These are phyloP conservation scores for Leishmania tarentolae DNA, from an alignment of 208 protist species.

Conservation along the genomic window DNA sequence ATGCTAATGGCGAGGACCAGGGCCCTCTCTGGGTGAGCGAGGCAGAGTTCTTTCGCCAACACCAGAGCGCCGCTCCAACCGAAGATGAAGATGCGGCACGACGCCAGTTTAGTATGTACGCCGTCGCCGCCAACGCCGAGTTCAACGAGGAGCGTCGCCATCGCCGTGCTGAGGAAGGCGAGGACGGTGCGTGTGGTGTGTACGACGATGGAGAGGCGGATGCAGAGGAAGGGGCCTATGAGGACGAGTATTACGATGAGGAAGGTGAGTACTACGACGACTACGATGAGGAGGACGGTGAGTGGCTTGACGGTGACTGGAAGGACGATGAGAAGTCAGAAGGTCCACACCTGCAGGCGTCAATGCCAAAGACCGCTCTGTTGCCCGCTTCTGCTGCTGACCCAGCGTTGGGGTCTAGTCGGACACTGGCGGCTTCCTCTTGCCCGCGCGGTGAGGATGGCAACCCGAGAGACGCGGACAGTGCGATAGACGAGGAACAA, in stretches of 20 bases:
- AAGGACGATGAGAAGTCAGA: slow-evolving; percentile 12
- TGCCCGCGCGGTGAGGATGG: background rate
- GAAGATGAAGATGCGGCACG: slow-evolving; percentile 22
- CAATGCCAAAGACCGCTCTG: background rate
- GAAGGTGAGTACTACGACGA: slow-evolving; percentile 22
- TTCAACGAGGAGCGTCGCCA: slow-evolving; percentile 19
- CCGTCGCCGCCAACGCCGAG: slow-evolving; percentile 25
- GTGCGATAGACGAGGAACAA: slow-evolving; percentile 23
- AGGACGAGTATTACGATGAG: slow-evolving; percentile 9
- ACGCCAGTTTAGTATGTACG: slow-evolving; percentile 31
- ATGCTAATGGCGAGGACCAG: slow-evolving; percentile 38
- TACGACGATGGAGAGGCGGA: slow-evolving; percentile 24
- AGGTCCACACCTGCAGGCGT: background rate
- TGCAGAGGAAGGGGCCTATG: slow-evolving; percentile 12
- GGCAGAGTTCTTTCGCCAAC: slow-evolving; percentile 53
- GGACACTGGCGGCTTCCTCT: background rate
- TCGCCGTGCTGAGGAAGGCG: slow-evolving; percentile 16
- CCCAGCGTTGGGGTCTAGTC: background rate
- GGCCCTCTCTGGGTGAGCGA: slow-evolving; percentile 61
- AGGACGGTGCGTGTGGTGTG: slow-evolving; percentile 13
- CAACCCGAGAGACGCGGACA: background rate
- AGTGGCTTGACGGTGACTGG: slow-evolving; percentile 22
- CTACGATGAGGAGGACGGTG: slow-evolving; percentile 24
- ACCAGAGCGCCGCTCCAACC: slow-evolving; percentile 20
- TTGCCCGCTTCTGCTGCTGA: background rate